Percentiles rank a stretch among this genome's conserved stretches.
Conservation (phyloP, 768 basidiomycete genomes). For the Amanita molliuscula region DNA sequence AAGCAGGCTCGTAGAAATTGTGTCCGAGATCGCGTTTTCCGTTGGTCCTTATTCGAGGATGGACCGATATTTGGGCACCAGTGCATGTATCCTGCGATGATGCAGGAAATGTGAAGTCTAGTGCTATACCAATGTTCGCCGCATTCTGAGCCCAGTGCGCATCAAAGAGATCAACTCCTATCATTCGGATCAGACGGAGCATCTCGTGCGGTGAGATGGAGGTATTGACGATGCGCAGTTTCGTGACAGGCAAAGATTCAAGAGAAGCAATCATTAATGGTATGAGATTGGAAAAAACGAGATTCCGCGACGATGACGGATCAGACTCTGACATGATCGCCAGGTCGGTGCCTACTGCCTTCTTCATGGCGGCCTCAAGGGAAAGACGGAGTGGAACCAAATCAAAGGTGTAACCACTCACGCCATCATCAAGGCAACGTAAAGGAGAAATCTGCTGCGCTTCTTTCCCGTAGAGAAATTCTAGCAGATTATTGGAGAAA, state of each 20-base stretch:
- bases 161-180: constrained; percentile 74
- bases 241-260: constrained; percentile 33
- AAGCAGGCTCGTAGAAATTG: constrained; percentile 55
- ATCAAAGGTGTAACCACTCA: constrained; percentile 65
- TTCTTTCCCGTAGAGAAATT: constrained; percentile 46
- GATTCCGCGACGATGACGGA: not conserved
- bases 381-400: constrained; percentile 37
- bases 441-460: constrained; percentile 40
- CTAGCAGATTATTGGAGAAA: constrained; percentile 49
- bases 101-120: constrained; percentile 71
- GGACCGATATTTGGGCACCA: not conserved
- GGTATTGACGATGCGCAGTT: constrained; percentile 55
- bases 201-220: constrained; percentile 64
- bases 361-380: constrained; percentile 15
- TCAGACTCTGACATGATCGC: constrained; percentile 7
- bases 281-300: constrained; percentile 13
- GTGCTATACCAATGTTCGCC: constrained; percentile 59
- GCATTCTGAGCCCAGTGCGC: constrained; percentile 59
- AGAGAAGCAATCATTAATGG: constrained; percentile 55
- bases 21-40: constrained; percentile 47
- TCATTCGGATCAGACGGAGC: constrained; percentile 46
- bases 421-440: constrained; percentile 52
- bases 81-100: constrained; percentile 1
- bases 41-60: not conserved
- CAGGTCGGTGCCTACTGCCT: not conserved